Evolutionary conservation across 148 eudicot species (phyloP).

Genomic region (Chenopodium quinoa): DNA sequence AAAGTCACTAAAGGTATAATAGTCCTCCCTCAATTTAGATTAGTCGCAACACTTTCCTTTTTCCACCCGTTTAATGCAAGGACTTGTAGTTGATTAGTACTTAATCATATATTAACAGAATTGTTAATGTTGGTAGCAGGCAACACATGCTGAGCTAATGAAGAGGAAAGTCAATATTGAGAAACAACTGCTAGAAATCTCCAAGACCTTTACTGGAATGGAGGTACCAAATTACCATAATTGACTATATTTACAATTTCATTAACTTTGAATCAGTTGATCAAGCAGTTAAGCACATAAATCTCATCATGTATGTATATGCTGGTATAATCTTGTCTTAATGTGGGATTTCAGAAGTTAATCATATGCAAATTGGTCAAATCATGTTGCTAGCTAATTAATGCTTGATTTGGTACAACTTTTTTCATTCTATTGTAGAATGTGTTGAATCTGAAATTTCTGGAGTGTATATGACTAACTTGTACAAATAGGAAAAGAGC

Average conservation of each 20-base stretch:
- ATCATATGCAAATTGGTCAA: not conserved
- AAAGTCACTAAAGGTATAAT: conserved; percentile 30
- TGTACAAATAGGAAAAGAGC: not conserved
- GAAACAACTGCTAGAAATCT: conserved; percentile 30
- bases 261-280: too few relatives aligned
- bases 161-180: conserved; percentile 39
- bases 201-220: conserved; percentile 28
- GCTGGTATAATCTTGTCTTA: too few relatives aligned
- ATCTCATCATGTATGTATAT: not conserved
- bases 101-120: not conserved
- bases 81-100: not conserved
- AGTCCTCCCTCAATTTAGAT: too few relatives aligned
- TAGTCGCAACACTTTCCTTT: not conserved
- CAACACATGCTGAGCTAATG: conserved; percentile 29
- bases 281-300: not conserved
- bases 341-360: too few relatives aligned
- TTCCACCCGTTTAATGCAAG: not conserved
- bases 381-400: not conserved
- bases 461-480: too few relatives aligned
- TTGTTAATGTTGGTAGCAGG: conserved; percentile 23
- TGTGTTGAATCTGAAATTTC: not conserved
- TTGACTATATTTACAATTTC: not conserved
- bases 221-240: conserved; percentile 25
- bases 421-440: not conserved
- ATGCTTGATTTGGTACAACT: not conserved